These are phyloP conservation scores for Rhodamnia argentea DNA, from an alignment of 345 rosid genomes.

Conservation along the genomic window DNA sequence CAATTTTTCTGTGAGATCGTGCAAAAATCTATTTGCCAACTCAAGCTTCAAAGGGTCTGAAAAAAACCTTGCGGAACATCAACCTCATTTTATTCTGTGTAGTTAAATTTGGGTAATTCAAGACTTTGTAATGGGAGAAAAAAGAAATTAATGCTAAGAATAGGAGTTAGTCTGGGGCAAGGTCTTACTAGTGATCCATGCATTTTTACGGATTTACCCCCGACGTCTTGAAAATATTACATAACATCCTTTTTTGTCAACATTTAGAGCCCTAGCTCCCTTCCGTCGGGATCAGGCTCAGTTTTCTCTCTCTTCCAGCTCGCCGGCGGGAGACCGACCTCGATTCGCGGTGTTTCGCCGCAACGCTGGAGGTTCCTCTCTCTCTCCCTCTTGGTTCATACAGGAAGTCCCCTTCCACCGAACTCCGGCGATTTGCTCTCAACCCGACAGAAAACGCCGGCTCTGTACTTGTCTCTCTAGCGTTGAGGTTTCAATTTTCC, in stretches of 20 bases:
- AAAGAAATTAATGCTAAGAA: neutral
- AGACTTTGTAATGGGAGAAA: neutral
- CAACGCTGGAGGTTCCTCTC: neutral
- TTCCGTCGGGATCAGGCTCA: neutral
- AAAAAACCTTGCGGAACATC: too few relatives aligned
- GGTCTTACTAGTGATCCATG: neutral
- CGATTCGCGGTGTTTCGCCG: neutral
- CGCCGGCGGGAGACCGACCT: neutral
- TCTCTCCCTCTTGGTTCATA: neutral
- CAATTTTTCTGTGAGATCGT: fast-evolving
- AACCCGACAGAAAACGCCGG: neutral
- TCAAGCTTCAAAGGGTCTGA: fast-evolving
- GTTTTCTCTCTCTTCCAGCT: neutral
- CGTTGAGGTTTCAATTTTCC: neutral
- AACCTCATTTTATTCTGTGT: neutral
- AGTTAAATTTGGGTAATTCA: neutral
- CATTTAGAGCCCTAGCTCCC: neutral
- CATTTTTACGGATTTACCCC: neutral
- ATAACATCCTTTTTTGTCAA: neutral
- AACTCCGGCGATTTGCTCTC: neutral
- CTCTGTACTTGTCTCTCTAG: neutral
- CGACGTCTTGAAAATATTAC: neutral
- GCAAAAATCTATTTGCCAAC: fast-evolving
- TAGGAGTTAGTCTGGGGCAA: fast-evolving
- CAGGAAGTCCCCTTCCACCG: neutral